Percentiles rank a stretch among this genome's conserved stretches.
Conservation (phyloP, 163 green algal genomes). For the Scenedesmus sp. region DNA sequence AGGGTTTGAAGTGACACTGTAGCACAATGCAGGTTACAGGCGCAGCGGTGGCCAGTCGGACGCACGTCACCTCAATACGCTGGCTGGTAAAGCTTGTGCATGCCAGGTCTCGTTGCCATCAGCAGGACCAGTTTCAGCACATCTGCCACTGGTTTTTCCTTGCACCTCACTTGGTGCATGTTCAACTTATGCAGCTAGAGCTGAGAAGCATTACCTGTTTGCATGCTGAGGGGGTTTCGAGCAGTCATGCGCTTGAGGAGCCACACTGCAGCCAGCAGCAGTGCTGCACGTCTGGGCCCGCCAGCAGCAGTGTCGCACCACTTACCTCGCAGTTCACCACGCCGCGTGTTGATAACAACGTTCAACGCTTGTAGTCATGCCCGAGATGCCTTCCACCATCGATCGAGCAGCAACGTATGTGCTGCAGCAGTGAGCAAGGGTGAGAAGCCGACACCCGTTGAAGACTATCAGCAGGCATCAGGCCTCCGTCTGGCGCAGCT, state of each 20-base stretch:
- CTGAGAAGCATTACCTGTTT: neutral
- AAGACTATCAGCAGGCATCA: neutral
- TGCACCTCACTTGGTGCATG: neutral
- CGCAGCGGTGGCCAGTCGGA: neutral
- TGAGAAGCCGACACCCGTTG: conserved; percentile 15
- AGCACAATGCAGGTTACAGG: neutral
- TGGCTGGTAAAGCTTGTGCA: neutral
- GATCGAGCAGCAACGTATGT: conserved; percentile 4
- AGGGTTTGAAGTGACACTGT: neutral
- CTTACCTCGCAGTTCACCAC: neutral
- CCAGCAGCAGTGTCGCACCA: neutral
- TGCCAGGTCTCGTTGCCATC: neutral
- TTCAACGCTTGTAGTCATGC: neutral
- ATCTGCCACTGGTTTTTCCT: neutral
- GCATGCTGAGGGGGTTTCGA: neutral
- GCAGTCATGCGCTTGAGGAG: neutral
- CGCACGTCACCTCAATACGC: neutral
- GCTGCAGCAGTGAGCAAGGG: conserved; percentile 22
- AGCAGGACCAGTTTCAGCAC: neutral
- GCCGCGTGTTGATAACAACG: neutral
- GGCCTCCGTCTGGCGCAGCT: neutral
- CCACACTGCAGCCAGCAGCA: neutral
- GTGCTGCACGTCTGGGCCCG: neutral
- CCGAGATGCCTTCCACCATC: neutral
- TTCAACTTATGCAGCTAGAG: neutral